Conservation (phyloP, 805 yeast genomes). For the Metschnikowia cubensis region DNA sequence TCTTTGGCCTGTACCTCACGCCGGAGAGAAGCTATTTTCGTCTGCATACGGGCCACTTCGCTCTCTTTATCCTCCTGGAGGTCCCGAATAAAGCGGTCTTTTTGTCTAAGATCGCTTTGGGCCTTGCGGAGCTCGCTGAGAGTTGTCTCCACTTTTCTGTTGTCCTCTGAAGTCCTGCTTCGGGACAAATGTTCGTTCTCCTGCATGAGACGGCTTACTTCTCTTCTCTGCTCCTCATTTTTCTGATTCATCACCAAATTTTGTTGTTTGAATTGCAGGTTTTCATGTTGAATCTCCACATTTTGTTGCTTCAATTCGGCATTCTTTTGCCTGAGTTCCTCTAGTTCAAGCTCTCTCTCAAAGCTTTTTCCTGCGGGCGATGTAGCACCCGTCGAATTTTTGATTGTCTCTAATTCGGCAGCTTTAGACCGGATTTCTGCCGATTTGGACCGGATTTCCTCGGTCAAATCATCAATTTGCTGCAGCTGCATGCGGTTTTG, state of each 20-base stretch:
- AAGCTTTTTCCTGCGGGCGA: background rate
- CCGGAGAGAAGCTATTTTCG: constrained; percentile 16
- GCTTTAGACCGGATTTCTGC: background rate
- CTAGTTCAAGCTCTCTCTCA: background rate
- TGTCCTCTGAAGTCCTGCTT: constrained; percentile 11
- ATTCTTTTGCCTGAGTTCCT: background rate
- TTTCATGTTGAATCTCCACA: background rate
- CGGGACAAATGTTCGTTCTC: constrained; percentile 5
- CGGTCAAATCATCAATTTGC: constrained; percentile 2
- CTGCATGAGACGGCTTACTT: constrained; percentile 4
- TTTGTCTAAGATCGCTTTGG: constrained; percentile 8
- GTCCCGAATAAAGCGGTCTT: constrained; percentile 6
- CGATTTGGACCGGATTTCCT: background rate
- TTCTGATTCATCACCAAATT: constrained; percentile 3
- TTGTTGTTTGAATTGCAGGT: background rate
- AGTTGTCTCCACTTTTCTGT: constrained; percentile 7
- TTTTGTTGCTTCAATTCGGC: background rate
- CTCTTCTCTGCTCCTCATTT: constrained; percentile 1
- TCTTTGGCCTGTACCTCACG: constrained; percentile 24
- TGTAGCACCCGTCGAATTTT: background rate
- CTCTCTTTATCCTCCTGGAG: constrained; percentile 7
- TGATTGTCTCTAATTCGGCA: background rate
- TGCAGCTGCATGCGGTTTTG: background rate
- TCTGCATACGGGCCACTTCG: constrained; percentile 15
- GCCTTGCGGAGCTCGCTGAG: constrained; percentile 8